Evolutionary conservation across 2,329 filamentous ascomycete genomes (phyloP), one percentile per base, ranked within the genome.

Genomic region (Cercospora berteroae): DNA sequence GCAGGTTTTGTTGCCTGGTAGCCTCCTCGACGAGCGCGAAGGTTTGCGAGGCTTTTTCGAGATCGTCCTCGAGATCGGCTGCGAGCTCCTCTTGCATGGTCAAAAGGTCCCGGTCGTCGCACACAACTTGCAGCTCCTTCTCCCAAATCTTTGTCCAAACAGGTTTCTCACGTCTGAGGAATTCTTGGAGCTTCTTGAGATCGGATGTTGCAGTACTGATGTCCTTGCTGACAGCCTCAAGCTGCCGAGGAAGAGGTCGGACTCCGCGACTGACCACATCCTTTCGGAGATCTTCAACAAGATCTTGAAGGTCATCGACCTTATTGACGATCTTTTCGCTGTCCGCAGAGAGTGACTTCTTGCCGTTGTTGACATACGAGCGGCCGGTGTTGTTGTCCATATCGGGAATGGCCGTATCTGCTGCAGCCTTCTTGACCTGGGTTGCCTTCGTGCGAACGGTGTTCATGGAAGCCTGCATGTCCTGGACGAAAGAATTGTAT

Each of bases 81-180:
- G 94, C 90, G 70, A 99, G 87, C 74, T 98, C 95, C 82, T 99
- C 95, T 83, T 97, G 94, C 84, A 98, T 91, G 60, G 93, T 95
- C 73, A 99, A 87, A 79, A 97, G 89, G 77, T 98, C 94, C 72
- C 94, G 89, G 76, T 97, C 95, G 78, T 96, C 93, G 81, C 95
- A 98, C 2, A 99, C 94, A 62, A 94, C 90, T 79, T 98, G 93
- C 56, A 99, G 84, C 79, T 98, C 94, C 81, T 96, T 94, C 86
- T 98, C 94, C 95, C 95, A 99, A 71, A 98, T 96, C 87, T 97
- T 97, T 64, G 93, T 97, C 94, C 95, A 99, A 66, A 97, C 85
- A 0, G 95, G 95, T 80, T 97, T 97, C 85, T 99, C 95, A 57
- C 88, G 87, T 74, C 89, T 90, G 81, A 99, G 87, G 82, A 91